phyloP scores from a whole-genome alignment of 2,329 filamentous ascomycete genomes.

The Lecanicillium sp. region DNA sequence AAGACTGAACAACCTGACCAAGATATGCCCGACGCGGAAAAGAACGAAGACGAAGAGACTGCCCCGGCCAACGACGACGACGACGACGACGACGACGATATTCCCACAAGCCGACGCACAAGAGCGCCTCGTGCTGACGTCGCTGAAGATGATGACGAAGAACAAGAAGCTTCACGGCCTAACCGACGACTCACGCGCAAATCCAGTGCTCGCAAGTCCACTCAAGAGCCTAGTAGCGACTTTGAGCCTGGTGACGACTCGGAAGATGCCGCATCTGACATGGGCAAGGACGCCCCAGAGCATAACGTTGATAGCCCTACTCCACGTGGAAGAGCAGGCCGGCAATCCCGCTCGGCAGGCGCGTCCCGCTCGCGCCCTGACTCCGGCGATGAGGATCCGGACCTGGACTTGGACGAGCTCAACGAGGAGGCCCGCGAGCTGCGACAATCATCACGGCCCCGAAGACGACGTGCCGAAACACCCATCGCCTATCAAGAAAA shows the following conservation, averaged over 20 bases:
- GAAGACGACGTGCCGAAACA: constrained; percentile 46
- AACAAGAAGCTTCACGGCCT: constrained; percentile 24
- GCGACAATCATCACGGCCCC: constrained; percentile 46
- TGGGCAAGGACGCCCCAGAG: constrained; percentile 35
- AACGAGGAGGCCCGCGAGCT: constrained; percentile 61
- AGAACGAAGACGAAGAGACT: constrained; percentile 19
- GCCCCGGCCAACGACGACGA: constrained; percentile 23
- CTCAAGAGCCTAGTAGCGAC: constrained; percentile 53
- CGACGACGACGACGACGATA: constrained; percentile 45
- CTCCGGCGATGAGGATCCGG: constrained; percentile 52
- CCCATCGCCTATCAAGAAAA: constrained; percentile 55
- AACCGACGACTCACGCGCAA: constrained; percentile 44
- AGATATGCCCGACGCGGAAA: constrained; percentile 23
- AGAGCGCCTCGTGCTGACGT: constrained; percentile 31
- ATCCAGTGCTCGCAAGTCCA: constrained; percentile 37
- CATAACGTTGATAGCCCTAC: constrained; percentile 44
- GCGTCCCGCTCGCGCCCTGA: constrained; percentile 43
- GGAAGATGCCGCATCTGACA: constrained; percentile 44
- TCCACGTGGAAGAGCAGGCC: constrained; percentile 40
- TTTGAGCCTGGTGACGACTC: constrained; percentile 57
- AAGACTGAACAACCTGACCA: constrained; percentile 24
- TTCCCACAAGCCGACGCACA: constrained; percentile 42
- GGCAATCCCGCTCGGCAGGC: constrained; percentile 37
- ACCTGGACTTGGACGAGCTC: constrained; percentile 57
- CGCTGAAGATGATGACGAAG: constrained; percentile 25